Base-by-base conservation (phyloP, 148 eudicot species). In the Nepenthes mirabilis region DNA sequence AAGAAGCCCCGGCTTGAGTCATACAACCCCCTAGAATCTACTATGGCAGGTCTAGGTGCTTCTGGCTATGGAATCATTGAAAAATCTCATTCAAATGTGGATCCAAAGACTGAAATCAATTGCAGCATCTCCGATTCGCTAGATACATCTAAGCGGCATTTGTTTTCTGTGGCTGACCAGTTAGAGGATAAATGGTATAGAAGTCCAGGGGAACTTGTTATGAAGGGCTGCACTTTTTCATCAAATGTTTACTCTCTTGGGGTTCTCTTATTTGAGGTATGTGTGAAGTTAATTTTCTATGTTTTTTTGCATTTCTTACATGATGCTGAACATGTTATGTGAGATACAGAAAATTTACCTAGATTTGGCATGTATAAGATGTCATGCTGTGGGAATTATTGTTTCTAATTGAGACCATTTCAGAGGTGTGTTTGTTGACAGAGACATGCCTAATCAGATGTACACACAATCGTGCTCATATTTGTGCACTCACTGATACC, bases 201-300 rank as follows among this genome's bases (percentile, higher is more conserved):
- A 65, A 83, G 95, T 73, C 98, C 96, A 5, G 98, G 88, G 77
- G 81, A 78, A 72, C 63, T 73, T 54, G 65, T 36, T 60, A 86
- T 75, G 62, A 72, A 70, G 73, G 76, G 67, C 37, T 83, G 78
- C 70, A 77, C 79, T 40, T 75, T 72, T 68, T 74, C 88, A 33
- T 86, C 98, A 58, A 93, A 93, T 74, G 75, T 93, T 55, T 93
- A 88, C 67, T 75, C 74, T 70, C 76, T 93, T 53, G 96, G 98
- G 37, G 75, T 93, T 77, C 84, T 93, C 68, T 74, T 93, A 58
- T 88, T 93, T 68, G 98, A 93, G 98, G 98, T 93, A n/a, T 43
- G 66, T 43, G 66, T 14, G 43, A 51, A 51, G 37, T 1, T 14
- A 10, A 66, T 52, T 59, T 36, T 56, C 8, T 62, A 33, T 57